These are phyloP conservation scores for Malbranchea cinnamomea DNA, from an alignment of 2,329 filamentous ascomycete genomes.

Conservation along the genomic window DNA sequence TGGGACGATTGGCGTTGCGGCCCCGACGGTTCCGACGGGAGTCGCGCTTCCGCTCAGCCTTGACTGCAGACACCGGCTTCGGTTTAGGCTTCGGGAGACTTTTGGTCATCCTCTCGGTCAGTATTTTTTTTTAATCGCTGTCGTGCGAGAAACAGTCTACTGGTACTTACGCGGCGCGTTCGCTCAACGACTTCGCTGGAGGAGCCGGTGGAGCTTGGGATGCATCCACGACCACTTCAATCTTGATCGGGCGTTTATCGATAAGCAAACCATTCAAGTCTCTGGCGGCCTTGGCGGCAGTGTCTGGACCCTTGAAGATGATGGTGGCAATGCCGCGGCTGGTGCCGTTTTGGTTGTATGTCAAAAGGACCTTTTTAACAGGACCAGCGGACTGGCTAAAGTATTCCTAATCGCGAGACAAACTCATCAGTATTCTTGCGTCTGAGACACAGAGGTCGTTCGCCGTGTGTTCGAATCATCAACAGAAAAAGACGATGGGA, in stretches of 20 bases:
- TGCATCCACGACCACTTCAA: constrained; percentile 80
- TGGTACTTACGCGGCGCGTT: constrained; percentile 58
- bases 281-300: constrained; percentile 69
- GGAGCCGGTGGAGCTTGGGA: constrained; percentile 53
- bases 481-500: constrained; percentile 13
- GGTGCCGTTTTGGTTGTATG: constrained; percentile 80
- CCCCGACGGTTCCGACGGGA: constrained; percentile 35
- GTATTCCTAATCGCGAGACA: constrained; percentile 68
- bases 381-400: constrained; percentile 75
- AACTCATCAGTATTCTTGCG: constrained; percentile 30
- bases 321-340: constrained; percentile 90
- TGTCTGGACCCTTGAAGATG: constrained; percentile 65
- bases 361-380: constrained; percentile 81
- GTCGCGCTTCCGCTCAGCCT: constrained; percentile 38
- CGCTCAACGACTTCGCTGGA: constrained; percentile 59
- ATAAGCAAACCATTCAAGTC: constrained; percentile 80
- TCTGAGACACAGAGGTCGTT: constrained; percentile 6
- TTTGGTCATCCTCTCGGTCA: constrained; percentile 5
- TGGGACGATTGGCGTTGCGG: constrained; percentile 51
- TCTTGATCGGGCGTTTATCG: constrained; percentile 83
- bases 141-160: constrained; percentile 5
- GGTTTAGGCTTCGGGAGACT: constrained; percentile 56
- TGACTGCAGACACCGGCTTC: constrained; percentile 65
- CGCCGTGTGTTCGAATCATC: constrained; percentile 12
- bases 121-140: not conserved